Evolutionary conservation across 805 yeast species (phyloP).

Genomic region (Zygosaccharomyces bisporus): DNA sequence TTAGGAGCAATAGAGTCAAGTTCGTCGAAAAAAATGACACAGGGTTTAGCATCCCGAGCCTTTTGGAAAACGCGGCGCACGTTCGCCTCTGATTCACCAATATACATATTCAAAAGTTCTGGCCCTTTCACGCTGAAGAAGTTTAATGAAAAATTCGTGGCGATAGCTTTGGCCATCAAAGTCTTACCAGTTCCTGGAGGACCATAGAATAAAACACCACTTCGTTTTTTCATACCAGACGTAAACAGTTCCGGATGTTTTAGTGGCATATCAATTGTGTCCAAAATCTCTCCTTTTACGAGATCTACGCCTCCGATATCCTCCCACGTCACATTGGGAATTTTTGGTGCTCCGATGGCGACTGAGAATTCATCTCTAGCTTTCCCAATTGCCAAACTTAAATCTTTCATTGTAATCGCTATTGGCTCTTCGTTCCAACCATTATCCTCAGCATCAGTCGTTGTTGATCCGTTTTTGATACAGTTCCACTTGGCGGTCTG

Average conservation of each 20-base stretch:
- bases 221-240: conserved; percentile 86
- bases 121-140: conserved; percentile 98
- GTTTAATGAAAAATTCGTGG: conserved; percentile 89
- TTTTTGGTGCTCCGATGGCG: conserved; percentile 93
- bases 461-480: conserved; percentile 39
- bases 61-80: conserved; percentile 90
- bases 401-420: conserved; percentile 56
- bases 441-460: conserved; percentile 30
- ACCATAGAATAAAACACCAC: conserved; percentile 93
- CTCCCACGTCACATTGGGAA: conserved; percentile 94
- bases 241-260: conserved; percentile 87
- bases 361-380: conserved; percentile 89
- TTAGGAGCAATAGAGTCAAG: conserved; percentile 97
- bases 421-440: conserved; percentile 24
- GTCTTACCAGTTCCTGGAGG: conserved; percentile 99
- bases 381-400: conserved; percentile 57
- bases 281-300: conserved; percentile 88
- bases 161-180: conserved; percentile 91
- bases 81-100: conserved; percentile 97
- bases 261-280: conserved; percentile 93
- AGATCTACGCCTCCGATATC: conserved; percentile 94
- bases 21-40: conserved; percentile 96
- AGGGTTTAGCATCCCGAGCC: conserved; percentile 95
- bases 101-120: conserved; percentile 92
- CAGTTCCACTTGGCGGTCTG: conserved; percentile 60